phyloP scores from a whole-genome alignment of 2,329 filamentous ascomycete species.

The Nannizzia gypsea region DNA sequence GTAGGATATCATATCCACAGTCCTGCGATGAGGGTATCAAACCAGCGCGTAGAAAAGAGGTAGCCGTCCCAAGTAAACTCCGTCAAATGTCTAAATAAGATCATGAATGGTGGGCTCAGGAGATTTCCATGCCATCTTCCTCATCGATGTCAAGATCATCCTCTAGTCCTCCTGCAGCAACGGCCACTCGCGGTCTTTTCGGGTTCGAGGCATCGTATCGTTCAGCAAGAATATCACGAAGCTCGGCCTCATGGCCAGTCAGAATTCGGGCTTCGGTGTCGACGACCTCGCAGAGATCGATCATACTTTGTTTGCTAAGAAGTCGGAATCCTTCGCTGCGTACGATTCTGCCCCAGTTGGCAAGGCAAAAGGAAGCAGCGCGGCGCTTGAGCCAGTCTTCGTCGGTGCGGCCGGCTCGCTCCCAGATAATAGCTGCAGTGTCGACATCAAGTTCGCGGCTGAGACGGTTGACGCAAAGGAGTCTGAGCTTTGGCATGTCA shows the following conservation, averaged over 20 bases:
- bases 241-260: constrained; percentile 69
- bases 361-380: constrained; percentile 77
- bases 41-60: neutral
- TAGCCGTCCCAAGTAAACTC: neutral
- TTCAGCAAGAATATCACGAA: constrained; percentile 32
- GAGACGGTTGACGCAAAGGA: constrained; percentile 82
- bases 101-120: constrained; percentile 6
- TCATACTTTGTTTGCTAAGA: constrained; percentile 64
- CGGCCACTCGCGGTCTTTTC: constrained; percentile 22
- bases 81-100: neutral
- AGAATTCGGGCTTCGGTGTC: constrained; percentile 87
- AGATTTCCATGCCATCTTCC: constrained; percentile 38
- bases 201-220: constrained; percentile 16
- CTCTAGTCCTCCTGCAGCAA: constrained; percentile 13
- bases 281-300: constrained; percentile 87
- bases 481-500: constrained; percentile 83
- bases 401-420: constrained; percentile 75
- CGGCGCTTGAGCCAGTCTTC: constrained; percentile 90
- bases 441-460: constrained; percentile 86
- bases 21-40: constrained; percentile 2
- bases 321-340: constrained; percentile 76
- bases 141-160: constrained; percentile 37
- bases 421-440: constrained; percentile 92
- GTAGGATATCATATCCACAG: neutral
- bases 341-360: constrained; percentile 89